Conservation (phyloP, 495 filamentous ascomycete genomes). For the Clohesyomyces aquaticus region DNA sequence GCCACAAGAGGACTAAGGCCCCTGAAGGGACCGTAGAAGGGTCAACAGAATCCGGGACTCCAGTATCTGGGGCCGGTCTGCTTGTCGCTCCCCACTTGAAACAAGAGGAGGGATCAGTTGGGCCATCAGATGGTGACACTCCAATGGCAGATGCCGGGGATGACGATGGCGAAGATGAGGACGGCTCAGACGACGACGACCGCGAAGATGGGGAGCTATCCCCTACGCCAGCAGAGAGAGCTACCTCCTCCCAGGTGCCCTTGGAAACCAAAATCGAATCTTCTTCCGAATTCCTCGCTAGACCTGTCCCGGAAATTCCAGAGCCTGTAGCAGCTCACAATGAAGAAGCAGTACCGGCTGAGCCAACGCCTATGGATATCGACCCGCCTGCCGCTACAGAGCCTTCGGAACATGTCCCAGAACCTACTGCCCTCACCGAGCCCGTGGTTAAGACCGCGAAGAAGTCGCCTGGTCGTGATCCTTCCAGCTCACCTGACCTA, state of each 20-base stretch:
- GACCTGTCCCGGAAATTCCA: neutral
- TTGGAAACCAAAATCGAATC: neutral
- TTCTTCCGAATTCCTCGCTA: neutral
- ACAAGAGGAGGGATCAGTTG: slow-evolving; percentile 38
- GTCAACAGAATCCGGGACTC: slow-evolving; percentile 17
- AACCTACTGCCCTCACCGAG: neutral
- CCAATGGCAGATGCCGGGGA: slow-evolving; percentile 43
- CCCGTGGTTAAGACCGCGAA: slow-evolving; percentile 3
- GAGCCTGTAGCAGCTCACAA: neutral
- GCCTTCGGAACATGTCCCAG: neutral
- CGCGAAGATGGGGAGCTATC: slow-evolving; percentile 20
- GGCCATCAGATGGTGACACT: slow-evolving; percentile 42
- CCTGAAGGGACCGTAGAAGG: slow-evolving; percentile 34
- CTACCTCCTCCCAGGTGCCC: slow-evolving; percentile 4
- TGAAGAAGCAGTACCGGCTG: slow-evolving; percentile 8
- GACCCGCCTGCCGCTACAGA: slow-evolving; percentile 10
- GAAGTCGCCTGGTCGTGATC: slow-evolving; percentile 15
- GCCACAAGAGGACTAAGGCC: slow-evolving; percentile 49
- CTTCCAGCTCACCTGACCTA: slow-evolving; percentile 43
- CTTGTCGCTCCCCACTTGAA: slow-evolving; percentile 29
- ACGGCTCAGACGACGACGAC: slow-evolving; percentile 40
- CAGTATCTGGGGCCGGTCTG: slow-evolving; percentile 34
- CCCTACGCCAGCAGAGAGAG: slow-evolving; percentile 3
- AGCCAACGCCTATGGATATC: neutral
- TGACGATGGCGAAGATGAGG: slow-evolving; percentile 40